Evolutionary conservation across 495 filamentous ascomycete genomes (phyloP).

Genomic region (Cercophora newfieldiana): DNA sequence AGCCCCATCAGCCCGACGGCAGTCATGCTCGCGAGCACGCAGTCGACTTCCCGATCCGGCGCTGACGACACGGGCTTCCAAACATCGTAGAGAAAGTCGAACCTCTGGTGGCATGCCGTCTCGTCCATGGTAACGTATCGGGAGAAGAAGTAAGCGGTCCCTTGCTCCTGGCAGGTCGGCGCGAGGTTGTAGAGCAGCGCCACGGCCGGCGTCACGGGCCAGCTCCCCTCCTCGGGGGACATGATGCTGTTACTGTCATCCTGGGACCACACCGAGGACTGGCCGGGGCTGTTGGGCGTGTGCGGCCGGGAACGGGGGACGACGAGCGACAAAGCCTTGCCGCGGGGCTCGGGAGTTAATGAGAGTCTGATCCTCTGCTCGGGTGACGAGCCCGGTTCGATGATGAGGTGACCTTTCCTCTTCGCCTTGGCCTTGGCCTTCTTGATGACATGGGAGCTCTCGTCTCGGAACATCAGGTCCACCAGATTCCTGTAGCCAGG

Average conservation of each 20-base stretch:
- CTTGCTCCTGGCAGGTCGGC: slow-evolving; percentile 36
- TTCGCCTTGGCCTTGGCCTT: slow-evolving; percentile 54
- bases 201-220: slow-evolving; percentile 36
- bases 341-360: slow-evolving; percentile 29
- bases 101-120: slow-evolving; percentile 40
- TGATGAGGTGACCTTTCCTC: slow-evolving; percentile 28
- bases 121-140: slow-evolving; percentile 40
- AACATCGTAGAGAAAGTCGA: slow-evolving; percentile 43
- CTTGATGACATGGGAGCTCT: slow-evolving; percentile 65
- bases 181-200: slow-evolving; percentile 34
- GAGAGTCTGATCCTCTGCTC: slow-evolving; percentile 25
- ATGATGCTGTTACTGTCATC: slow-evolving; percentile 32
- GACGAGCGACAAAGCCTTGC: slow-evolving; percentile 20
- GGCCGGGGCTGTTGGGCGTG: slow-evolving; percentile 18
- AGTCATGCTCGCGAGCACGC: slow-evolving; percentile 45
- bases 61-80: slow-evolving; percentile 36
- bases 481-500: slow-evolving; percentile 70
- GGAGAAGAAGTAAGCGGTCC: slow-evolving; percentile 44
- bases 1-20: slow-evolving; percentile 52
- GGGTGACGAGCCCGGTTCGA: slow-evolving; percentile 22
- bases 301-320: slow-evolving; percentile 22
- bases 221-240: slow-evolving; percentile 39
- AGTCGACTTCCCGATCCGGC: slow-evolving; percentile 32
- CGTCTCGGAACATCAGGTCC: slow-evolving; percentile 71
- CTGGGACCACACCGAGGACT: slow-evolving; percentile 19